phyloP scores from a whole-genome alignment of 345 rosid genomes.

The Heritiera littoralis region DNA sequence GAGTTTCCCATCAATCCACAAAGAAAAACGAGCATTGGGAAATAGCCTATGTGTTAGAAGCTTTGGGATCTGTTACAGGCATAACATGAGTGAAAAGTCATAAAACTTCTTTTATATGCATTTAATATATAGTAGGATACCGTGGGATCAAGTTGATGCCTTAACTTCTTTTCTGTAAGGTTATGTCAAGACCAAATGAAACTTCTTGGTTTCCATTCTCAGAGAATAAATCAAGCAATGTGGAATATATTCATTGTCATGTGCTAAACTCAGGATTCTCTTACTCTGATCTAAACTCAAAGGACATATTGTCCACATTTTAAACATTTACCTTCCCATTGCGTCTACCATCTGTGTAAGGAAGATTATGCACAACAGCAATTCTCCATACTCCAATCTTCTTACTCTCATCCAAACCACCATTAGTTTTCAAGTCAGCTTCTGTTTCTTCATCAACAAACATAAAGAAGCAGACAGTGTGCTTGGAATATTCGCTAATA shows the following conservation, averaged over 20 bases:
- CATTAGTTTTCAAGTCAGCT: conserved; percentile 62
- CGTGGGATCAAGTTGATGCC: neutral
- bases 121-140: neutral
- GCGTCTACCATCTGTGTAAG: conserved; percentile 87
- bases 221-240: neutral
- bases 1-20: conserved; percentile 98
- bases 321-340: conserved; percentile 73
- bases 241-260: neutral
- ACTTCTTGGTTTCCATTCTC: conserved; percentile 1
- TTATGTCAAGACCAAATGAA: conserved; percentile 3
- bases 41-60: conserved; percentile 83
- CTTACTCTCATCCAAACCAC: conserved; percentile 53
- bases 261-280: neutral
- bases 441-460: conserved; percentile 97
- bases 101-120: neutral
- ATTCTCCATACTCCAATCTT: conserved; percentile 91
- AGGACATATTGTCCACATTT: neutral
- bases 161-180: neutral
- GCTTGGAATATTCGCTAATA: conserved; percentile 71
- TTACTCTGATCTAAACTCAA: neutral
- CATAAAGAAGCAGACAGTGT: conserved; percentile 88
- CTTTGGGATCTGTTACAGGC: conserved; percentile 63
- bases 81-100: conserved; percentile 26
- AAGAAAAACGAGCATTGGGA: conserved; percentile 87
- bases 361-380: conserved; percentile 82